These are phyloP conservation scores for Graphiopsis chlorocephala DNA, from an alignment of 2,329 filamentous ascomycete species.

Conservation along the genomic window DNA sequence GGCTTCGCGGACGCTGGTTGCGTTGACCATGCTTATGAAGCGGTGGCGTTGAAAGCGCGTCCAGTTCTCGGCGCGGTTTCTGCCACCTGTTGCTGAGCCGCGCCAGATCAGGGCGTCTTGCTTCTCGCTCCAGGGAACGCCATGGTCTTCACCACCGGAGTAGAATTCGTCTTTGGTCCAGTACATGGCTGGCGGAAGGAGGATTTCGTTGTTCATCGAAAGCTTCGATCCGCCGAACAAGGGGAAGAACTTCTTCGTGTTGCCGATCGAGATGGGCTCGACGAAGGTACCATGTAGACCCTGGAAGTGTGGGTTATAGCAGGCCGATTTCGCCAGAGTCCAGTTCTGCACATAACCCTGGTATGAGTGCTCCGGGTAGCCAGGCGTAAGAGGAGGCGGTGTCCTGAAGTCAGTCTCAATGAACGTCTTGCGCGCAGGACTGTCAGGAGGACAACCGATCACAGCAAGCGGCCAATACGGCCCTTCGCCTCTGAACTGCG, in stretches of 20 bases:
- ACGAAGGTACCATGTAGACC: constrained; percentile 49
- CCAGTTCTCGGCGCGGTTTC: constrained; percentile 59
- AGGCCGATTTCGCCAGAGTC: constrained; percentile 45
- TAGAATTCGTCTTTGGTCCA: constrained; percentile 46
- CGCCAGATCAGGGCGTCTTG: constrained; percentile 45
- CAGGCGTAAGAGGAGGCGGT: constrained; percentile 35
- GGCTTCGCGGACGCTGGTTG: constrained; percentile 53
- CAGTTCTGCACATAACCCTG: constrained; percentile 50
- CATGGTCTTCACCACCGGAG: constrained; percentile 40
- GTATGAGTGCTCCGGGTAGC: constrained; percentile 34
- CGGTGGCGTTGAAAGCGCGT: constrained; percentile 71
- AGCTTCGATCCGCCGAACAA: constrained; percentile 52
- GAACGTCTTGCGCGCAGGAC: constrained; percentile 36
- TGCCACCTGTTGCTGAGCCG: constrained; percentile 48
- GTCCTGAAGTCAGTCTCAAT: constrained; percentile 38
- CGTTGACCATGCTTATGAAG: constrained; percentile 71
- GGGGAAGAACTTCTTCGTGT: constrained; percentile 46
- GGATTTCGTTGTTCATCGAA: constrained; percentile 51
- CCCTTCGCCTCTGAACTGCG: constrained; percentile 32
- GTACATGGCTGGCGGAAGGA: constrained; percentile 51
- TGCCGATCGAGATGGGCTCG: constrained; percentile 46
- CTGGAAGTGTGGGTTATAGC: constrained; percentile 45
- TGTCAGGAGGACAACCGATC: constrained; percentile 40
- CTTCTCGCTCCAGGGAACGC: constrained; percentile 44
- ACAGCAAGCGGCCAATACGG: constrained; percentile 45